A percentile compares a stretch with the other conserved stretches of the same genome.
Conservation (phyloP, 495 filamentous ascomycete species). For the Neurospora terricola region DNA sequence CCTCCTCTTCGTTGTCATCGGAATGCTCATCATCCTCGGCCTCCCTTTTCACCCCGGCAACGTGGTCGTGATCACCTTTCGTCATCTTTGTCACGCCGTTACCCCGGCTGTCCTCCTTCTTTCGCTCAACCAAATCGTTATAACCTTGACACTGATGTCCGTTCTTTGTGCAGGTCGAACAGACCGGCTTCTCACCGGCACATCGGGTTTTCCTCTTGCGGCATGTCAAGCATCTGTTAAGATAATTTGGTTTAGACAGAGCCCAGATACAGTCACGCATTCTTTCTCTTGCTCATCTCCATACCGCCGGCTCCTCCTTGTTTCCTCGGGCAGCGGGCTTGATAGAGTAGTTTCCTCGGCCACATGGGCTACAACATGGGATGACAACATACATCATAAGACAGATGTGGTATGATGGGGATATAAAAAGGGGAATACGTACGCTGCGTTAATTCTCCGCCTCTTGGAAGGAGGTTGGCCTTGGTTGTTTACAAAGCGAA, state of each 20-base stretch:
- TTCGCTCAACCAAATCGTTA: conserved; percentile 39
- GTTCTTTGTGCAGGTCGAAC: conserved; percentile 66
- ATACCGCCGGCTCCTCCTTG: neutral
- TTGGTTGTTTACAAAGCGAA: conserved; percentile 74
- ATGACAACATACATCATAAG: conserved; percentile 10
- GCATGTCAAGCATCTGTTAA: conserved; percentile 60
- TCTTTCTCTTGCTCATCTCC: neutral
- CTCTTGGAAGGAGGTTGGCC: conserved; percentile 73
- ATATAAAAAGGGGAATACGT: conserved; percentile 25
- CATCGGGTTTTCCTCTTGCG: conserved; percentile 78
- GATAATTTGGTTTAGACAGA: conserved; percentile 19
- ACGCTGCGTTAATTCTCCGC: conserved; percentile 74
- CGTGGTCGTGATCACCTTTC: conserved; percentile 17
- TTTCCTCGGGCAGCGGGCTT: neutral
- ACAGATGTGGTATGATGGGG: neutral
- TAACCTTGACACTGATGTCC: conserved; percentile 65
- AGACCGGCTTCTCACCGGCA: conserved; percentile 65
- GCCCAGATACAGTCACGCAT: neutral
- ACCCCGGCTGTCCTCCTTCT: conserved; percentile 22
- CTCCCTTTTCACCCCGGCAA: conserved; percentile 15
- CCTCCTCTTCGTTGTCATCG: conserved; percentile 12
- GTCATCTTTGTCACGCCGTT: conserved; percentile 3
- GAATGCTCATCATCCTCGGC: conserved; percentile 18
- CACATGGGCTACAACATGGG: neutral
- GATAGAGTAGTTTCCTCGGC: neutral